Base-by-base conservation (phyloP, 768 basidiomycete genomes). In the Chiua virens region DNA sequence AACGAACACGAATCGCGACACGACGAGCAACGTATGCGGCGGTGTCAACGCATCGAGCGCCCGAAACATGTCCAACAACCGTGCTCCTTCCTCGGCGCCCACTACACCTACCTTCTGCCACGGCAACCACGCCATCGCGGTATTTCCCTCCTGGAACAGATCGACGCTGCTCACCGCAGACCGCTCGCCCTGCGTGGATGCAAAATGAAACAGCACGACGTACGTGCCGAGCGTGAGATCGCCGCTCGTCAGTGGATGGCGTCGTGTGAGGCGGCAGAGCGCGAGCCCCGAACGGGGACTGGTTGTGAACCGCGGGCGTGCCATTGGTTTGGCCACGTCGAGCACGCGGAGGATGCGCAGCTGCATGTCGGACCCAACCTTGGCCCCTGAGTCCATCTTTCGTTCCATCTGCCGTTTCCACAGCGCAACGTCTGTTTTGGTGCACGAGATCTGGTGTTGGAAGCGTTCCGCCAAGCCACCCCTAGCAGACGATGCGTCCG, bases 381-480 rank as follows among this genome's bases (percentile, higher is more conserved):
- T 66, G 14, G 63, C 42, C n/a, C 68, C 61, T 4, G 66, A 61
- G 8, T 59, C 58, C 6, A 70, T 42, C 1, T 68, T 69, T n/a
- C 69, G 69, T 30, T 76, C 74, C 34, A 74, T 72, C 47, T 80
- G 79, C 47, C 75, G 76, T 46, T 73, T 73, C 83, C 83, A 85
- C 4, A 85, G 66, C 3, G 71, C 55, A 42, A 79, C 71, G 28
- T 75, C 71, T 5, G 79, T 82, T 25, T 72, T 72, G 5, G 70
- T 62, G 22, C 73, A 75, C 20, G 75, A 69, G 37, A 77, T 75
- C 27, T 74, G 60, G 11, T 73, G 68, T 4, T 73, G 72, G 2
- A 79, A 75, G 8, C 74, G 75, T 28, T 78, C 77, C 0, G 83
- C 83, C 4, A 85, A 58, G 1, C 84, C 83, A 34, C 78, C 78